These are phyloP conservation scores for Ascosphaera acerosa DNA, from an alignment of 2,329 filamentous ascomycete species.

Conservation along the genomic window DNA sequence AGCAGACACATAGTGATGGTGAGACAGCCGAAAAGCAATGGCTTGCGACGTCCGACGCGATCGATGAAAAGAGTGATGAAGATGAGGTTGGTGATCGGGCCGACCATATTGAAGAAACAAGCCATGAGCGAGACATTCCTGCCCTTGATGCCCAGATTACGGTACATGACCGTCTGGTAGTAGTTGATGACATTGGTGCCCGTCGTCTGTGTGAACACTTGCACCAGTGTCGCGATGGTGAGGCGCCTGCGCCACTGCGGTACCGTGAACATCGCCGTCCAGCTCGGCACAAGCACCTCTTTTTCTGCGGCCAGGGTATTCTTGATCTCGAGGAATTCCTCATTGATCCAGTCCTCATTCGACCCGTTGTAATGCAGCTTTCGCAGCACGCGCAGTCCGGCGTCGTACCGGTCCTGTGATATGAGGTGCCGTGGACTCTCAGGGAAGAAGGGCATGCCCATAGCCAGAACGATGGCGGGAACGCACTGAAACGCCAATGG, in stretches of 20 bases:
- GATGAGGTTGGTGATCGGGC: constrained; percentile 16
- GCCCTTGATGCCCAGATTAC: constrained; percentile 28
- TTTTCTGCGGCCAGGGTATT: constrained; percentile 35
- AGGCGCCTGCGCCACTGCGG: constrained; percentile 32
- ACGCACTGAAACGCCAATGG: constrained; percentile 23
- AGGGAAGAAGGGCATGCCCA: constrained; percentile 16
- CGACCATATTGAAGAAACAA: constrained; percentile 35
- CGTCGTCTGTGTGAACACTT: constrained; percentile 36
- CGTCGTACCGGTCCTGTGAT: constrained; percentile 22
- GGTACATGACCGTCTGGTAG: constrained; percentile 19
- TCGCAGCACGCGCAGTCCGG: constrained; percentile 24
- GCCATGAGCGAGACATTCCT: constrained; percentile 28
- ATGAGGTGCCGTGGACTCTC: constrained; percentile 12
- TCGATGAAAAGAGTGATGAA: constrained; percentile 27
- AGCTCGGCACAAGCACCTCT: constrained; percentile 23
- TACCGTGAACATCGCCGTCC: constrained; percentile 16
- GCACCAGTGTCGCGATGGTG: constrained; percentile 33
- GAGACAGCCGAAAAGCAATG: constrained; percentile 1
- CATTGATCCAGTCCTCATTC: constrained; percentile 32
- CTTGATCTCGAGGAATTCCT: constrained; percentile 34
- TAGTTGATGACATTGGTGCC: constrained; percentile 20
- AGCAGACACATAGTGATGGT: constrained; percentile 24
- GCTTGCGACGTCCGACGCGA: constrained; percentile 1
- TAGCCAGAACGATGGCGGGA: constrained; percentile 19
- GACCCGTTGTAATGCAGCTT: constrained; percentile 29